Base-by-base conservation (phyloP, 2,329 filamentous ascomycete species). In the Phialemonium atrogriseum region DNA sequence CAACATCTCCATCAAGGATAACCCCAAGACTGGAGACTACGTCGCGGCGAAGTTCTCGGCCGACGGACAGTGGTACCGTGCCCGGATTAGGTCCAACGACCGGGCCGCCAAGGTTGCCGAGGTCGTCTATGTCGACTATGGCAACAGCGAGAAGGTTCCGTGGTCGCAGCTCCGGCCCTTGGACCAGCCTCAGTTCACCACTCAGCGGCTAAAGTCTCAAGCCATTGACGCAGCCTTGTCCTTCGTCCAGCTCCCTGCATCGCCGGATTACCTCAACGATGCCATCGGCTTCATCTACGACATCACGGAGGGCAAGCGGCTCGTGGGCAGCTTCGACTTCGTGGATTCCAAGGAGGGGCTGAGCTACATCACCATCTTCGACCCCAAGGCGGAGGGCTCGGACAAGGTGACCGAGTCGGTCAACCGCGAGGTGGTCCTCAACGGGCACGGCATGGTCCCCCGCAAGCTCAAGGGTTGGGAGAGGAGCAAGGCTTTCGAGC, bases 1-100 rank as follows among this genome's bases (percentile, higher is more conserved):
- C 65, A 81, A 73, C 50, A 75, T 77, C 38, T 65, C 83, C 11
- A 69, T 96, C 25, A 63, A 73, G 27, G 75, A 77, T 27, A 73
- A 84, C 13, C 89, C 91, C 39, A 95, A 95, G 68, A 77, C 85
- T 1, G 91, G 91, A 42, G 88, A 96, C 44, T 80, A 82, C 38
- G 89, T 98, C 16, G 83, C 89, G 2, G 89, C 89, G 48, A 83
- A 84, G 54, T 98, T 96, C 66, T 82, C 79, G 6, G 80, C 79
- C 32, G 91, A 98, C 52, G 77, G 80, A 37, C 78, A 91, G 46
- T 98, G 89, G 89, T 98, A 98, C 66, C 84, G 91, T 39, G 91
- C 84, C 19, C 82, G 80, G 39, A 77, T 98, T 39, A 81, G 88
- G 40, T 79, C 88, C 53, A 95, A 96, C 59, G 91, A 98, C 62